phyloP scores from a whole-genome alignment of 306 rosid genomes.

The Rubus idaeus region DNA sequence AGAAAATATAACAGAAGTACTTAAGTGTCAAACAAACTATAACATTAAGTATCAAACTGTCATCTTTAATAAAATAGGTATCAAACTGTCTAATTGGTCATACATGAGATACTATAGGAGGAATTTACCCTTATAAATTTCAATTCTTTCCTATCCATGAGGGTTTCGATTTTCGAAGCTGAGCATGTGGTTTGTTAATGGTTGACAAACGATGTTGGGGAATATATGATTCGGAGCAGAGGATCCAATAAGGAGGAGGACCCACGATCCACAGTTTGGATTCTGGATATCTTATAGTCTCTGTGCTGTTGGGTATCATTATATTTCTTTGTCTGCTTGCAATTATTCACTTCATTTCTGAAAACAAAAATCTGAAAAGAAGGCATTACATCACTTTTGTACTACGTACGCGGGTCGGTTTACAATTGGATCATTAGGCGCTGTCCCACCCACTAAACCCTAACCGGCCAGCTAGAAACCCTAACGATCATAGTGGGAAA shows the following conservation, averaged over 20 bases:
- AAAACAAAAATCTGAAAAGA: not conserved
- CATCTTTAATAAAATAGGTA: no score
- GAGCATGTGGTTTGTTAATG: slow-evolving; percentile 15
- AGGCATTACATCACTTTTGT: not conserved
- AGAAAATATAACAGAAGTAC: no score
- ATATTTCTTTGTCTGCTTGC: slow-evolving; percentile 30
- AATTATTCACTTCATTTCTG: slow-evolving; percentile 7
- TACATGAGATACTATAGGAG: no score
- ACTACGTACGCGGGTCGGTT: no score
- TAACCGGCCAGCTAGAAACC: slow-evolving; percentile 2
- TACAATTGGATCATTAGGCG: not conserved
- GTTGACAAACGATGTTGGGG: slow-evolving; percentile 16
- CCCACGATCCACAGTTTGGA: slow-evolving; percentile 32
- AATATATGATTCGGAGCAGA: slow-evolving; percentile 29
- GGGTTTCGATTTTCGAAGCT: not conserved
- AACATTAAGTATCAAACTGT: no score
- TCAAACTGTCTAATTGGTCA: no score
- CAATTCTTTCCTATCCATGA: not conserved
- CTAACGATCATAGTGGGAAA: not conserved
- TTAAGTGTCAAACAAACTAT: no score
- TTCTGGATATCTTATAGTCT: slow-evolving; percentile 23
- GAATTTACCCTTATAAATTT: no score
- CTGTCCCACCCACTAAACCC: not conserved
- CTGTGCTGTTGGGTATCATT: slow-evolving; percentile 22
- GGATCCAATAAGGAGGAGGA: slow-evolving; percentile 36